phyloP scores from a whole-genome alignment of 768 basidiomycete species.

The Mycena vulgaris region DNA sequence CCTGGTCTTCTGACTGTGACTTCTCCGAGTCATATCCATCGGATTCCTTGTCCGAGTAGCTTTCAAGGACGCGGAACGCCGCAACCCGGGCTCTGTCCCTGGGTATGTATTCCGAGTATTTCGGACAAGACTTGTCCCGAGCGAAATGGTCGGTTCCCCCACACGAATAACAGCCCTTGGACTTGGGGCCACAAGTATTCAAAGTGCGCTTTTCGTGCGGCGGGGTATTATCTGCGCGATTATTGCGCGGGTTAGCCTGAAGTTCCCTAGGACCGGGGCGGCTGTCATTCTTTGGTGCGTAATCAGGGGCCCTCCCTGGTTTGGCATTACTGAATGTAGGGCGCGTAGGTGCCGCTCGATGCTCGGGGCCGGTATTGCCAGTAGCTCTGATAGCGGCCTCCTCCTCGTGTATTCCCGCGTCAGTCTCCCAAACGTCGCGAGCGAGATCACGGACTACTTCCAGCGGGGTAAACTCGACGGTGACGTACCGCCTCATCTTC shows the following conservation, averaged over 20 bases:
- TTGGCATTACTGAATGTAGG: too few species aligned
- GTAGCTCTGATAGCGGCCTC: neutral
- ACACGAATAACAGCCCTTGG: constrained; percentile 2
- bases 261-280: too few species aligned
- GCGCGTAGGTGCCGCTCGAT: too few species aligned
- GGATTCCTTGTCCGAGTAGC: constrained; percentile 11
- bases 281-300: too few species aligned
- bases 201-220: too few species aligned
- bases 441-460: neutral
- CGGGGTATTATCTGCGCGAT: neutral
- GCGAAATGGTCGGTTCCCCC: constrained; percentile 14
- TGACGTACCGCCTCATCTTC: neutral
- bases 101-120: neutral
- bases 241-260: too few species aligned
- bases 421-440: constrained; percentile 5
- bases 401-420: neutral
- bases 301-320: too few species aligned
- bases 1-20: neutral
- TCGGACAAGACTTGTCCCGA: neutral
- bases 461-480: neutral
- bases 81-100: neutral
- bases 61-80: neutral
- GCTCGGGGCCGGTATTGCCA: too few species aligned
- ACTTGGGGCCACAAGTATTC: too few species aligned
- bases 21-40: neutral